A percentile compares a stretch with the other conserved stretches of the same genome.
phyloP scores from a whole-genome alignment of 306 rosid species.

The Cucurbita pepo region DNA sequence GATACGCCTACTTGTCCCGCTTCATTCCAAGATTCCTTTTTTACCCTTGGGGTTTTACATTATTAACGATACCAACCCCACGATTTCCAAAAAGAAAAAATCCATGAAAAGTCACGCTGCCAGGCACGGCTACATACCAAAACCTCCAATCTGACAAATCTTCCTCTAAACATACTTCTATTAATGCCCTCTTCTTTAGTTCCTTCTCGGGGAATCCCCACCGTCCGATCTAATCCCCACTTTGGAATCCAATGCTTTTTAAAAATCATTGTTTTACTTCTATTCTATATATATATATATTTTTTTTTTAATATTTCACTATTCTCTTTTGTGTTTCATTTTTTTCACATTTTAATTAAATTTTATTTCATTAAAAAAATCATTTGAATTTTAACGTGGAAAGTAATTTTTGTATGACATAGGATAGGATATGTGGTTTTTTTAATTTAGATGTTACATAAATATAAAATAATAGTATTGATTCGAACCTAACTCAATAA shows the following conservation, averaged over 20 bases:
- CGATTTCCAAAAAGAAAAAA: background rate
- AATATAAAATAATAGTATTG: no score
- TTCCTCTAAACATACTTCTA: background rate
- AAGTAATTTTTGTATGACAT: no score
- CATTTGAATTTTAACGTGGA: no score
- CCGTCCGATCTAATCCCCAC: background rate
- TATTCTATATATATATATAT: no score
- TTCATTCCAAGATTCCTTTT: background rate
- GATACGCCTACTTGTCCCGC: background rate
- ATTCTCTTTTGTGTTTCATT: background rate
- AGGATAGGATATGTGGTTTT: no score
- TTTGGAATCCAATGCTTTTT: background rate
- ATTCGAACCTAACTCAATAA: no score
- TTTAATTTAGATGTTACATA: no score
- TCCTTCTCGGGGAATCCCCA: background rate
- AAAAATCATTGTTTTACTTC: background rate
- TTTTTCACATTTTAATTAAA: background rate
- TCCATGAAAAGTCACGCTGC: conserved; percentile 2
- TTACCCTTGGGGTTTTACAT: background rate
- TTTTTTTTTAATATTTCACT: background rate
- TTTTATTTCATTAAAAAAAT: background rate
- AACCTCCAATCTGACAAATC: background rate
- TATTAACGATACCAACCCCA: background rate
- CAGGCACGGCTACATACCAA: background rate
- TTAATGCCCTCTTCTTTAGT: background rate